Evolutionary conservation across 495 filamentous ascomycete genomes (phyloP), one percentile per base, ranked within the genome.

Genomic region (Talaromyces proteolyticus): DNA sequence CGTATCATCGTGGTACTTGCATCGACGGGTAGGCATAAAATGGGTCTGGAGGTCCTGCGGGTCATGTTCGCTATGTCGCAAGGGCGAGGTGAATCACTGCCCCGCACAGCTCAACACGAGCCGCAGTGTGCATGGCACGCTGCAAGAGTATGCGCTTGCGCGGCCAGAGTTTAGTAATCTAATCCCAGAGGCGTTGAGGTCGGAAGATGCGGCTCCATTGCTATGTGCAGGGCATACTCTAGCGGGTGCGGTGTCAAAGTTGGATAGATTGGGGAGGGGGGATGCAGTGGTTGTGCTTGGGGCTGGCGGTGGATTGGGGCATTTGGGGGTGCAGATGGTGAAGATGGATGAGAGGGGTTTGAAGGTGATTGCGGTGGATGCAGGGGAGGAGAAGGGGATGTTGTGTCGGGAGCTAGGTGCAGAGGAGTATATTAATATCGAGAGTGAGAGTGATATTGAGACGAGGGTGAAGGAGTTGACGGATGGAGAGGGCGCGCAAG

Each of bases 41-140:
- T 72, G 67, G 68, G 52, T 72, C 7, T 63, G 62, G 16, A 64
- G 57, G 19, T 60, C 65, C 10, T 72, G 68, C 42, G 55, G 48
- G 3, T 42, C 62, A 43, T 72, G 66, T 49, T 75, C 71, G 2
- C 63, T 64, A 42, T 70, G 67, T 37, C 47, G 52, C 8, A 46
- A 51, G 4, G 61, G 63, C 0, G 53, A 60, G 19, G 47, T 42
- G 14, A 55, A 68, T 4, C 47, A 67, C 42, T 71, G 66, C 22
- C 42, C 59, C 2, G 58, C 66, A 3, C 67, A 72, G 53, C 43
- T 63, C 3, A 68, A 72, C 37, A 65, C 62, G 3, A 58, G 65
- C 17, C 60, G 60, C 3, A 55, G 62, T 44, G 59, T 63, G 3
- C 67, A 67, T 0, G 68, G 68, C 0, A 70, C 67, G n/a, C 49